Evolutionary conservation across 176 grass and related monocot species (phyloP).

Genomic region (Urochloa ruziziensis): DNA sequence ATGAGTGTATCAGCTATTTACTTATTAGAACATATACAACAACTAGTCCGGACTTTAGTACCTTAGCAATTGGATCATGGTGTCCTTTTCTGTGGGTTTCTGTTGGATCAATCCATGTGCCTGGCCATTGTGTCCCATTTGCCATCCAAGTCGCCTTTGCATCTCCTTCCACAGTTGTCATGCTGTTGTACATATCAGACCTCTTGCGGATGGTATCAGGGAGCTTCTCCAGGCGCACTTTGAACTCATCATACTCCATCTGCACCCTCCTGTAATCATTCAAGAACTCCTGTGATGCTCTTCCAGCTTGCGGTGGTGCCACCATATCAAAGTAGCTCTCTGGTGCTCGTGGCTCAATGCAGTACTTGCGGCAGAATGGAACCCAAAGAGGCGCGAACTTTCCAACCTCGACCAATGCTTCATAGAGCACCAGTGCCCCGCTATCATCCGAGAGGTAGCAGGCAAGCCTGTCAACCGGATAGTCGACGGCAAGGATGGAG

Average conservation of each 20-base stretch:
- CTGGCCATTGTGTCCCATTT: slow-evolving; percentile 11
- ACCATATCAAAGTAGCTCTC: slow-evolving; percentile 15
- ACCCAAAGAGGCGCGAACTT: slow-evolving; percentile 22
- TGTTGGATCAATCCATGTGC: slow-evolving; percentile 30
- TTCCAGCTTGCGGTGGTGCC: neutral
- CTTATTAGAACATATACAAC: neutral
- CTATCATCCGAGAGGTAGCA: slow-evolving; percentile 39
- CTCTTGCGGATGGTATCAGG: neutral
- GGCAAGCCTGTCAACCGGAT: slow-evolving; percentile 9
- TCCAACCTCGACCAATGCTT: slow-evolving; percentile 7
- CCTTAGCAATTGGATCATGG: slow-evolving; percentile 21
- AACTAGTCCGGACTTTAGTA: neutral
- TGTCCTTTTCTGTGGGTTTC: slow-evolving; percentile 26
- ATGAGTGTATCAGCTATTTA: neutral
- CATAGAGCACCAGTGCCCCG: neutral
- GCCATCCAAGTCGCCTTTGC: slow-evolving; percentile 28
- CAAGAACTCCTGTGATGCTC: neutral
- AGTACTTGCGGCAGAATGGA: slow-evolving; percentile 28
- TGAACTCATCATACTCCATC: slow-evolving; percentile 37
- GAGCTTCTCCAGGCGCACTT: slow-evolving; percentile 12
- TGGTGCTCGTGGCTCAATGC: slow-evolving; percentile 10
- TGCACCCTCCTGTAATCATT: slow-evolving; percentile 19
- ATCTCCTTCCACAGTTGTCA: neutral
- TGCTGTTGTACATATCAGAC: slow-evolving; percentile 10
- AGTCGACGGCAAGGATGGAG: slow-evolving; percentile 26